Evolutionary conservation across 805 yeast genomes (phyloP), one percentile per base, ranked within the genome.

Genomic region (Zygoascus bituminiphila): DNA sequence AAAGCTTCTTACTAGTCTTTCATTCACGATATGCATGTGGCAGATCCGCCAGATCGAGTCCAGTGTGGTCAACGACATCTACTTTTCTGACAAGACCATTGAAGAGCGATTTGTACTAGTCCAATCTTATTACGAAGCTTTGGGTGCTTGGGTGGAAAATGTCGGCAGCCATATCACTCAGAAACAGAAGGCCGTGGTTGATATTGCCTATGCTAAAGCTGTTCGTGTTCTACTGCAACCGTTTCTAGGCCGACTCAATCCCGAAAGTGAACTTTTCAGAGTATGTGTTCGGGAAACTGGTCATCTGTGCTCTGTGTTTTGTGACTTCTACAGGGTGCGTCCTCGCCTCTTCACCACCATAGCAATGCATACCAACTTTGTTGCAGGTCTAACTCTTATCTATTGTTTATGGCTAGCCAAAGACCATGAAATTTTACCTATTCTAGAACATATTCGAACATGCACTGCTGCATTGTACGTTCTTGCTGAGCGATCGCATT

Each of bases 261-360:
- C 85, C 4, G 77, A 75, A 56, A 81, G 78, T 59, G 68, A 76
- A 42, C 63, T 81, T 25, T 79, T 81, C 59, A 69, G 74, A 46
- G 84, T 80, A 61, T 81, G 86, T 60, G 85, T 80, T 58, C 81
- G 82, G 1, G 84, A 84, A 21, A 84, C 85, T 0, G 86, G 85
- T 23, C 82, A 79, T 59, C 76, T 81, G 36, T 79, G 85, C 57
- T 83, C 77, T 54, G 66, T 79, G 22, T 77, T 79, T 59, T 78
- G 79, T 53, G 78, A 75, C 12, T 79, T 78, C 59, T 83, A 78
- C 61, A 80, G 79, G 57, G 77, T 74, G 55, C 78, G 84, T 0
- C 77, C 76, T 1, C 68, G 69, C 47, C 85, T 85, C 2, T 83
- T 78, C 57, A 78, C 84, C 0, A 79, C 82, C 0, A 73, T 82